Evolutionary conservation across 352 stramenopile genomes (phyloP).

Genomic region (Thraustochytrium sp.): DNA sequence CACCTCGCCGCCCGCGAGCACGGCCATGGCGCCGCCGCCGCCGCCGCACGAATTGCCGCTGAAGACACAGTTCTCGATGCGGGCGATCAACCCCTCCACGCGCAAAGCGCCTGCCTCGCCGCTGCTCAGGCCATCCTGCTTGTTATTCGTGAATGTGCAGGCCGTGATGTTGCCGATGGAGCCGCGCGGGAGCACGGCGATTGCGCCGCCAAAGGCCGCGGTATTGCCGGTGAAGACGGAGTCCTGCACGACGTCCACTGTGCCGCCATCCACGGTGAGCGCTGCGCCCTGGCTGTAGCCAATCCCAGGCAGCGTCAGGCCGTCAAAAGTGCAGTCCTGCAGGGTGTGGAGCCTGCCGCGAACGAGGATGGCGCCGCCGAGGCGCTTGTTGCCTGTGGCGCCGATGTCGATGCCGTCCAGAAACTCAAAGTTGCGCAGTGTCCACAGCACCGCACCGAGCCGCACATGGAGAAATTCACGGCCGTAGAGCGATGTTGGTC

Average conservation of each 20-base stretch:
- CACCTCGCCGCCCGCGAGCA: not conserved
- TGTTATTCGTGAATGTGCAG: not conserved
- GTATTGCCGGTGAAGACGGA: not conserved
- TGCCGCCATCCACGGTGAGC: not conserved
- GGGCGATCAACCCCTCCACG: not conserved
- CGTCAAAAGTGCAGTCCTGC: not conserved
- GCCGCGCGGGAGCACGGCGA: not conserved
- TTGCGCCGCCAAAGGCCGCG: not conserved
- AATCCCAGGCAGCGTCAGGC: not conserved
- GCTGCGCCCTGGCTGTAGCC: not conserved
- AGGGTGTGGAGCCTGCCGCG: not conserved
- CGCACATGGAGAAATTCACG: not conserved
- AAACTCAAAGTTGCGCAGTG: not conserved
- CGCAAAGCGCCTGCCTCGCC: not conserved
- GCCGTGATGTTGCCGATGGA: not conserved
- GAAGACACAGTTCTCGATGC: not conserved
- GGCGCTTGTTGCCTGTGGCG: not conserved
- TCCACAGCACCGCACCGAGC: not conserved
- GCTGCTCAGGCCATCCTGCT: not conserved
- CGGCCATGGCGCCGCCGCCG: not conserved
- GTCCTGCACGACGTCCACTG: not conserved
- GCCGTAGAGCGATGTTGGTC: not conserved
- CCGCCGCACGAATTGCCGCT: not conserved
- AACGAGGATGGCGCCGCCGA: not conserved
- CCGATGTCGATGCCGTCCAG: not conserved